phyloP scores from a whole-genome alignment of 305 asterid genomes.

The Solanum chacoense region DNA sequence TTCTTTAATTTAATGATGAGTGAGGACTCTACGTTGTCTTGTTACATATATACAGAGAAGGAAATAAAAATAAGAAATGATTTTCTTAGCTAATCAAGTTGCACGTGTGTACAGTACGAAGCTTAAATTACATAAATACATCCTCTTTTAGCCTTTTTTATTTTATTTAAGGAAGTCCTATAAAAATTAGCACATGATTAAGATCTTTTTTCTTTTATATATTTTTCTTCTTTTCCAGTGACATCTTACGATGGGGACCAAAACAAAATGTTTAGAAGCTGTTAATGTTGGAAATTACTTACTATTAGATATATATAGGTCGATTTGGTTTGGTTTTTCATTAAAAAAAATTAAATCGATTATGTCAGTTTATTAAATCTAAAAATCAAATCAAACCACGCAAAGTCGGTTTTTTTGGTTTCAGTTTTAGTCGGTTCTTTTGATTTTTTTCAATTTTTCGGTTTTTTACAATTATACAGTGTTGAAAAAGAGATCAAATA shows the following conservation, averaged over 20 bases:
- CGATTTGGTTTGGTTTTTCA: too few species aligned
- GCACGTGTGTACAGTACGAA: slow-evolving; percentile 24
- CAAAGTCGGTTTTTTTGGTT: too few species aligned
- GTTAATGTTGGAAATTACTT: neutral
- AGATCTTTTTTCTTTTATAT: neutral
- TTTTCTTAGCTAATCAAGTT: slow-evolving; percentile 4
- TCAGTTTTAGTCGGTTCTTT: too few species aligned
- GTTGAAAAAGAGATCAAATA: too few species aligned
- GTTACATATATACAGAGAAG: neutral
- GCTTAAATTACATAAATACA: slow-evolving; percentile 1
- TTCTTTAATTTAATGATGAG: slow-evolving; percentile 19
- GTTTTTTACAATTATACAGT: too few species aligned
- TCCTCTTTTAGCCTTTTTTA: neutral
- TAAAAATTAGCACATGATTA: neutral
- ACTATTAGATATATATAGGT: too few species aligned
- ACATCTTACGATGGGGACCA: neutral
- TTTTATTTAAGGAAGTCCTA: too few species aligned
- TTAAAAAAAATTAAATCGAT: too few species aligned
- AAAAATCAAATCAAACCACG: too few species aligned
- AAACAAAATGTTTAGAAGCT: neutral
- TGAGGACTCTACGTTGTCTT: slow-evolving; percentile 6
- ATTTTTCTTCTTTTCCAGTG: neutral
- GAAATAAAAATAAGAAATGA: neutral
- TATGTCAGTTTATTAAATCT: too few species aligned
- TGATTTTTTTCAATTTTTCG: rapidly evolving